These are phyloP conservation scores for Russula abietina DNA, from an alignment of 768 basidiomycete species.

Conservation along the genomic window DNA sequence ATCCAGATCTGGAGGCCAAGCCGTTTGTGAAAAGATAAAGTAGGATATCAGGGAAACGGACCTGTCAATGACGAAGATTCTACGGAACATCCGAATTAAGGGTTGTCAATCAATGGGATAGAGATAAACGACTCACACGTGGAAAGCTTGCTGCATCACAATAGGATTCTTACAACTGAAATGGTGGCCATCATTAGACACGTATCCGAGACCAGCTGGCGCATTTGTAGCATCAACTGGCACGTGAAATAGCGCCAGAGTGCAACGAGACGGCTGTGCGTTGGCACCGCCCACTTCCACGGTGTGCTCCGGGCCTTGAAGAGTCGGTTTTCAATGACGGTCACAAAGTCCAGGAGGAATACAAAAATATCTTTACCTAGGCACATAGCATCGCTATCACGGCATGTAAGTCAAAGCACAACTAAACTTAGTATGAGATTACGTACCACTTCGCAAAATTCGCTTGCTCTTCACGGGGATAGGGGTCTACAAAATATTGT, in stretches of 20 bases:
- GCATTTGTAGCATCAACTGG: constrained; percentile 30
- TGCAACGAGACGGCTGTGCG: constrained; percentile 49
- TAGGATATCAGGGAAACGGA: constrained; percentile 36
- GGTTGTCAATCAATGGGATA: neutral
- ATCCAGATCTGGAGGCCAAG: constrained; percentile 40
- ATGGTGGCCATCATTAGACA: constrained; percentile 52
- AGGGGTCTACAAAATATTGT: constrained; percentile 42
- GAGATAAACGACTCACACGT: constrained; percentile 42
- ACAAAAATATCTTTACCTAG: constrained; percentile 32
- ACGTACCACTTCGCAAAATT: constrained; percentile 51
- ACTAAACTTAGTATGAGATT: neutral
- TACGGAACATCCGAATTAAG: neutral
- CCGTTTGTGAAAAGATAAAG: constrained; percentile 22
- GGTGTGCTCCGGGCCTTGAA: constrained; percentile 46
- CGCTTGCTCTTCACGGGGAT: constrained; percentile 49
- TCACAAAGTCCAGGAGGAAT: too few relatives aligned
- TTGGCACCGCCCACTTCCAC: constrained; percentile 24
- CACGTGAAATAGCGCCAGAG: constrained; percentile 47
- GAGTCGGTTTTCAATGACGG: neutral
- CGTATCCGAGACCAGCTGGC: constrained; percentile 37
- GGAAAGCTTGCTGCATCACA: constrained; percentile 49
- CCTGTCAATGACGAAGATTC: constrained; percentile 52
- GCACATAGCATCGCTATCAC: constrained; percentile 45
- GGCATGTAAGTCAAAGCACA: neutral
- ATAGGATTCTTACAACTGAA: constrained; percentile 52